phyloP scores from a whole-genome alignment of 164 flowering plant genomes.

The Aristolochia contorta region DNA sequence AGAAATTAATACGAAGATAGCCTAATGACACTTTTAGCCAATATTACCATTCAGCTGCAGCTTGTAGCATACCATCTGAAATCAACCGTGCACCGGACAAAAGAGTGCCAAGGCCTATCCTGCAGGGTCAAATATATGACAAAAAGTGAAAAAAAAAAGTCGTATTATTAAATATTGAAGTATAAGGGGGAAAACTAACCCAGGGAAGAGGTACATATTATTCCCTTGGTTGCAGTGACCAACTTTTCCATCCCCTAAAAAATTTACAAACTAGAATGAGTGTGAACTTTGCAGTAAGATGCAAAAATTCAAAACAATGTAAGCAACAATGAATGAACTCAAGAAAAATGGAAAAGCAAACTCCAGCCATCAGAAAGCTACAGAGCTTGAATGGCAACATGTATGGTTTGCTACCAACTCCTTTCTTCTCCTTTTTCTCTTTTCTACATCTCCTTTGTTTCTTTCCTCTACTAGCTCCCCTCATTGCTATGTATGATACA shows the following conservation, averaged over 20 bases:
- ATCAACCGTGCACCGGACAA: constrained; percentile 78
- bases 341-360: no score
- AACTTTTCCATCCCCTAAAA: constrained; percentile 68
- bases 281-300: neutral
- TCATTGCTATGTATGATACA: no score
- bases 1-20: neutral
- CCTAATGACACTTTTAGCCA: neutral
- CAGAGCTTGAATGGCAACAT: no score
- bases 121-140: constrained; percentile 22
- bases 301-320: no score
- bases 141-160: neutral
- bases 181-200: constrained; percentile 39
- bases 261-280: neutral
- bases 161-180: neutral
- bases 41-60: constrained; percentile 89
- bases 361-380: no score
- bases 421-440: no score
- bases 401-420: no score
- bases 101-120: constrained; percentile 95
- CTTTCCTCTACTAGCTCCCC: no score
- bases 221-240: constrained; percentile 98
- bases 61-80: constrained; percentile 97
- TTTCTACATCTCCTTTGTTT: no score
- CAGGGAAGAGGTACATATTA: constrained; percentile 97
- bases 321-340: no score